Evolutionary conservation across 2,329 filamentous ascomycete species (phyloP), one percentile per base, ranked within the genome.

Genomic region (Colletotrichum musae): DNA sequence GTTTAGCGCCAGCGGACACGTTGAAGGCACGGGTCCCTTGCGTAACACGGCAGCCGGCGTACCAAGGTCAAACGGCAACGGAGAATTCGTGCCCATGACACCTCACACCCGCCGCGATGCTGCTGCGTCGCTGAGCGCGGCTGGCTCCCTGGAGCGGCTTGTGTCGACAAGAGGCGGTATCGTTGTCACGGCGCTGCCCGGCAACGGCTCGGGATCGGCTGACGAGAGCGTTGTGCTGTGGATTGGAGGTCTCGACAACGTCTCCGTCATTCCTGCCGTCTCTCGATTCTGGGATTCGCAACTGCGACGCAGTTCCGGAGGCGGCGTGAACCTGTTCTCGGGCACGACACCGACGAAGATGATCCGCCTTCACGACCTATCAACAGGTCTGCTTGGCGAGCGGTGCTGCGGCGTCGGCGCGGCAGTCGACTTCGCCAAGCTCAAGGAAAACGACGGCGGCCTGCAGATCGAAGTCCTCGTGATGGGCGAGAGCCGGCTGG

Each of bases 61-160:
- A 36, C 57, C 68, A 32, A 69, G 68, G 24, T 50, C 68, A 13
- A 70, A 64, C 2, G 5, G 76, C 79, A 10, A 81, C 80, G 59
- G 80, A 80, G 88, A 88, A 43, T 90, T 91, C 71, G 87, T 87
- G 10, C 89, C 89, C 10, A 89, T 91, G 88, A 91, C 89, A 1
- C 89, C 89, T 0, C 88, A 89, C 70, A 88, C 87, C 10, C 82
- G 89, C 47, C 85, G 85, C 47, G 86, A 88, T 68, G 86, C 84
- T 5, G 80, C 87, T 4, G 80, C 82, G 12, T 82, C 83, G 1
- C 76, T 84, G 48, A 80, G 82, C 36, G 78, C 84, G 16, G 78
- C 77, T 0, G 77, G 81, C 6, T 84, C 84, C 0, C 80, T 84
- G 5, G 87, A 89, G 71, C 85, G 86, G 4, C 80, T 90, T 2